These are phyloP conservation scores for Alternaria conjuncta DNA, from an alignment of 2,329 filamentous ascomycete genomes.

Conservation along the genomic window DNA sequence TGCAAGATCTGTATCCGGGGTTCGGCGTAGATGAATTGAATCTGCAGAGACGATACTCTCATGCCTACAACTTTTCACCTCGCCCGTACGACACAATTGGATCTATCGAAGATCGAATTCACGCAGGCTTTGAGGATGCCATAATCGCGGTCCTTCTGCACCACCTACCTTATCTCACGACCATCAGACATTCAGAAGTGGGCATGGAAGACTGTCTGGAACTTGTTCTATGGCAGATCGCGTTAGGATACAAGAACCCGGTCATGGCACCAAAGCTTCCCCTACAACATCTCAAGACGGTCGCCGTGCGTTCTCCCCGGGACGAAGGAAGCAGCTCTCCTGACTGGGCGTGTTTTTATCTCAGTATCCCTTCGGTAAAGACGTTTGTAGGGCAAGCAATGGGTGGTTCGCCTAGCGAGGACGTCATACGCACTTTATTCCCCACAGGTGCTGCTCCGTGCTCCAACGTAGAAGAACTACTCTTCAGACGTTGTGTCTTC, in stretches of 20 bases:
- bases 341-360: constrained; percentile 17
- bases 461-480: constrained; percentile 19
- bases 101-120: constrained; percentile 3
- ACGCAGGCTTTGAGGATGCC: constrained; percentile 6
- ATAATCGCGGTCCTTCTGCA: constrained; percentile 19
- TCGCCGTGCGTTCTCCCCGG: constrained; percentile 14
- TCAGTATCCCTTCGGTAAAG: constrained; percentile 18
- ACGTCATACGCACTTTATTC: background rate
- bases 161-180: constrained; percentile 14
- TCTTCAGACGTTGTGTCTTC: constrained; percentile 12
- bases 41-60: background rate
- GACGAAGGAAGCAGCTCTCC: constrained; percentile 5
- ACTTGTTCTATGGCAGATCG: constrained; percentile 2
- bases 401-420: constrained; percentile 6
- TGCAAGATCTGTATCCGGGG: constrained; percentile 8
- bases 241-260: constrained; percentile 12
- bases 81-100: background rate
- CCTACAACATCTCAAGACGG: constrained; percentile 18
- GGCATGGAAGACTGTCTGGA: background rate
- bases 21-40: background rate
- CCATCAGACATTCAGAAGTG: constrained; percentile 14
- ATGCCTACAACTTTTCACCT: background rate
- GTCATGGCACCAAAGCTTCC: constrained; percentile 8
- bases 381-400: constrained; percentile 17
- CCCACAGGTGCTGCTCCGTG: background rate